Conservation (phyloP, 164 flowering plant genomes). For the Macadamia integrifolia region DNA sequence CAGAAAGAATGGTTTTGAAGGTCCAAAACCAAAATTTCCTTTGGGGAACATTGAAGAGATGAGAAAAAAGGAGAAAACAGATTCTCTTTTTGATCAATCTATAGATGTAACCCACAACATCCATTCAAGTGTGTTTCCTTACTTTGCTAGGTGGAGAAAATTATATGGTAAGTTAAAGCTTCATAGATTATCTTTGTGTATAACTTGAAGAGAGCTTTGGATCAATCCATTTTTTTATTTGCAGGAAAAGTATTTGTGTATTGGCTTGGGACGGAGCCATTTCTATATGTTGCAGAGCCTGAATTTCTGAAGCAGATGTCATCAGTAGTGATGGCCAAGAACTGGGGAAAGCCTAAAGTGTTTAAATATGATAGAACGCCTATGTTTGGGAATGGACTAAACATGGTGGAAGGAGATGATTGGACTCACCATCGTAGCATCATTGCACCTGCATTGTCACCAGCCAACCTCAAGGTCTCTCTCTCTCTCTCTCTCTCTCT, state of each 20-base stretch:
- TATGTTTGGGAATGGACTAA: conserved; percentile 83
- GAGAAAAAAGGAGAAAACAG: conserved; percentile 20
- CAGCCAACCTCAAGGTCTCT: conserved; percentile 60
- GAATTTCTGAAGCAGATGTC: conserved; percentile 61
- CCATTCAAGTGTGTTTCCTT: conserved; percentile 64
- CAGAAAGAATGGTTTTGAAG: conserved; percentile 45
- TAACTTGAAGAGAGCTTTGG: not conserved
- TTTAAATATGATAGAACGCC: conserved; percentile 69
- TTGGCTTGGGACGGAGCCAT: conserved; percentile 93
- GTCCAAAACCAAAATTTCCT: conserved; percentile 85
- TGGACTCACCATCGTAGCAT: conserved; percentile 74
- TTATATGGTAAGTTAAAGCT: conserved; percentile 42
- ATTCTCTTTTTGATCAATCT: not conserved
- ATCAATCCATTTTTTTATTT: not conserved
- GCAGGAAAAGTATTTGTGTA: conserved; percentile 80
- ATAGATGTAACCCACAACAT: conserved; percentile 47
- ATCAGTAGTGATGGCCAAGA: conserved; percentile 46
- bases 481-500: conserved; percentile 4
- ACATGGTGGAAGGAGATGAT: conserved; percentile 75
- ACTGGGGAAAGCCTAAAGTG: conserved; percentile 91
- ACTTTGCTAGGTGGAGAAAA: conserved; percentile 61
- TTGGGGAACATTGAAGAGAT: conserved; percentile 64
- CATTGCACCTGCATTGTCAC: conserved; percentile 70
- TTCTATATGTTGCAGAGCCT: conserved; percentile 78
- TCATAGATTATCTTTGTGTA: not conserved